These are phyloP conservation scores for Xylariomycetidae sp. DNA, from an alignment of 2,329 filamentous ascomycete species.

Conservation along the genomic window DNA sequence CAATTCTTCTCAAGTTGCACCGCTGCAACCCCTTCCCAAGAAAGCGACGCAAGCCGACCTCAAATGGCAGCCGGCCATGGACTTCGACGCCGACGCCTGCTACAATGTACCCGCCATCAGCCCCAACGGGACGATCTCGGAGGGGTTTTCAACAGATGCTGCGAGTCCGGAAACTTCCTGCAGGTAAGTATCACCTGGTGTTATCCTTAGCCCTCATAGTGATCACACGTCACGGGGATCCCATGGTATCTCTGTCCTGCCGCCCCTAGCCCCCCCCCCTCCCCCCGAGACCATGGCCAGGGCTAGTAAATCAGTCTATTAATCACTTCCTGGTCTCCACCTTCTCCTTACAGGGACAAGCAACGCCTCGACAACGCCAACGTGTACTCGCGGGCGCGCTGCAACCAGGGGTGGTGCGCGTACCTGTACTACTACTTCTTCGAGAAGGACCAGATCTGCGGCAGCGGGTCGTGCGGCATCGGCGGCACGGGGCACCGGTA, in stretches of 20 bases:
- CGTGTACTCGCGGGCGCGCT: conserved; percentile 33
- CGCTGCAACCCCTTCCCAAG: no score
- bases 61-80: conserved; percentile 23
- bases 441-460: conserved; percentile 36
- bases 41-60: no score
- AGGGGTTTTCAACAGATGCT: conserved; percentile 11
- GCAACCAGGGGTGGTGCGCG: conserved; percentile 36
- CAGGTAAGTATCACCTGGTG: conserved; percentile 17
- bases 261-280: no score
- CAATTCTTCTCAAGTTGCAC: no score
- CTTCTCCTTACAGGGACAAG: no score
- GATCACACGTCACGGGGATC: no score
- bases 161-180: conserved; percentile 19
- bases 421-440: conserved; percentile 38
- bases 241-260: no score
- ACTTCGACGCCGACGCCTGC: conserved; percentile 26
- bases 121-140: conserved; percentile 16
- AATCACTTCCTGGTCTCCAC: no score
- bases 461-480: conserved; percentile 14
- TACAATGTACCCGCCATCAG: conserved; percentile 29
- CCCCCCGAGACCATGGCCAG: no score
- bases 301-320: no score
- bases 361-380: conserved; percentile 31
- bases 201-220: no score
- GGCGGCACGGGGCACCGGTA: conserved; percentile 27